Conservation (phyloP, 176 grass and related monocot species). For the Avena eriantha region DNA sequence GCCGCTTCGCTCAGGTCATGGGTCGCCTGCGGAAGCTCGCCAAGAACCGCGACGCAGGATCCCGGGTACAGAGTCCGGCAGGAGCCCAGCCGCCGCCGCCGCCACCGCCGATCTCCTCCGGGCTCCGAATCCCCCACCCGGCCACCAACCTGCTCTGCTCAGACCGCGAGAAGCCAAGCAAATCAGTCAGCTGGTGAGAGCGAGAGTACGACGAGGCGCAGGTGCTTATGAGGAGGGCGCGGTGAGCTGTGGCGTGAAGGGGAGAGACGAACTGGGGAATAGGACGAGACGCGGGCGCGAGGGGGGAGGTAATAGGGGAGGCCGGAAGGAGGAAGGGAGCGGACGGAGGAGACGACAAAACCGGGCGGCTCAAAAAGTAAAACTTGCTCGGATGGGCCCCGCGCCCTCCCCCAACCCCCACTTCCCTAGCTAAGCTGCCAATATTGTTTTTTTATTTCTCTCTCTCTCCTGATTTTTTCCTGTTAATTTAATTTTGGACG, state of each 20-base stretch:
- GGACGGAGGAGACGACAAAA: constrained; percentile 88
- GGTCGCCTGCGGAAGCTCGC: background rate
- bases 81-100: constrained; percentile 23
- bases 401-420: constrained; percentile 34
- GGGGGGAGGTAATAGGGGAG: constrained; percentile 14
- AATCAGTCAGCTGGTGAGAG: background rate
- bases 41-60: constrained; percentile 15
- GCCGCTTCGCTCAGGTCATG: constrained; percentile 45
- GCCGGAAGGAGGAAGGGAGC: constrained; percentile 8
- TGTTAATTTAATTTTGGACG: constrained; percentile 39
- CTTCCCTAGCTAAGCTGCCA: constrained; percentile 30
- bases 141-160: background rate
- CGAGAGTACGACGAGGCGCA: background rate
- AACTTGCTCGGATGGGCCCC: constrained; percentile 52
- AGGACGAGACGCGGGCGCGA: background rate
- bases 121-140: background rate
- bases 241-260: constrained; percentile 30
- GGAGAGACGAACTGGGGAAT: background rate
- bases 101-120: constrained; percentile 41
- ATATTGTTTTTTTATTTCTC: background rate
- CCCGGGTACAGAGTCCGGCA: constrained; percentile 4
- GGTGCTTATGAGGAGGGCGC: background rate
- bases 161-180: background rate
- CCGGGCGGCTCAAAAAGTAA: constrained; percentile 76
- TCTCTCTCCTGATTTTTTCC: background rate